Evolutionary conservation across 1,284 basidiomycete species (phyloP).

Genomic region (Coniferiporia weirii): DNA sequence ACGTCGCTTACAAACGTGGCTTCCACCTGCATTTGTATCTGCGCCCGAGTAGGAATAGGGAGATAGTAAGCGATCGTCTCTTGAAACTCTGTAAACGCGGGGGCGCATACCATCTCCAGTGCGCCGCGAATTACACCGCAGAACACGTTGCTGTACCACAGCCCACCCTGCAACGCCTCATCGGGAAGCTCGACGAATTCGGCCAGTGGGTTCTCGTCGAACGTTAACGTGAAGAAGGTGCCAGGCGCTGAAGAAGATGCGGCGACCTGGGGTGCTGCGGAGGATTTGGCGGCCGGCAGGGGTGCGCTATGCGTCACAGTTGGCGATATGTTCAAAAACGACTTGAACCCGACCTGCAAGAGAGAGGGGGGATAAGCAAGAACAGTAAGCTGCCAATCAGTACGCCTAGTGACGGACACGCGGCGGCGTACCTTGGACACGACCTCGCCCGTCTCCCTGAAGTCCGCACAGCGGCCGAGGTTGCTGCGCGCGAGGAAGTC

Average conservation of each 20-base stretch:
- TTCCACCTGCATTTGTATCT: conserved; percentile 97
- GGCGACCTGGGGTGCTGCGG: conserved; percentile 37
- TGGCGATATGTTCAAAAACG: conserved; percentile 93
- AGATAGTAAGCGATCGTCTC: not conserved
- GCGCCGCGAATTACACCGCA: conserved; percentile 93
- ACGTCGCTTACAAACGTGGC: conserved; percentile 87
- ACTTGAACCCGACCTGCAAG: conserved; percentile 92
- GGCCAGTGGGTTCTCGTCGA: conserved; percentile 95
- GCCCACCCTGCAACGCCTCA: conserved; percentile 84
- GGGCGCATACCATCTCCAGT: conserved; percentile 84
- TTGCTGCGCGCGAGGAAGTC: conserved; percentile 93
- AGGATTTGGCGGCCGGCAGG: conserved; percentile 40
- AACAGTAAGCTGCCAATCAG: not conserved
- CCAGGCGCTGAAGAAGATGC: conserved; percentile 27
- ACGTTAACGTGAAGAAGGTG: conserved; percentile 73
- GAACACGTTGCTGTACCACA: conserved; percentile 96
- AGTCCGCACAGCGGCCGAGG: conserved; percentile 83
- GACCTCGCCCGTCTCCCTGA: conserved; percentile 91
- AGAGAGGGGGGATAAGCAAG: not conserved
- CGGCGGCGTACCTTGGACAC: conserved; percentile 89
- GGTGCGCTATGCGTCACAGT: conserved; percentile 65
- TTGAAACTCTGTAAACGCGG: not conserved
- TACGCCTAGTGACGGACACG: not conserved
- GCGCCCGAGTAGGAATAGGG: conserved; percentile 15
- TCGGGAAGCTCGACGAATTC: conserved; percentile 98